phyloP scores from a whole-genome alignment of 2,329 filamentous ascomycete genomes.

The Coniochaeta prunicola region DNA sequence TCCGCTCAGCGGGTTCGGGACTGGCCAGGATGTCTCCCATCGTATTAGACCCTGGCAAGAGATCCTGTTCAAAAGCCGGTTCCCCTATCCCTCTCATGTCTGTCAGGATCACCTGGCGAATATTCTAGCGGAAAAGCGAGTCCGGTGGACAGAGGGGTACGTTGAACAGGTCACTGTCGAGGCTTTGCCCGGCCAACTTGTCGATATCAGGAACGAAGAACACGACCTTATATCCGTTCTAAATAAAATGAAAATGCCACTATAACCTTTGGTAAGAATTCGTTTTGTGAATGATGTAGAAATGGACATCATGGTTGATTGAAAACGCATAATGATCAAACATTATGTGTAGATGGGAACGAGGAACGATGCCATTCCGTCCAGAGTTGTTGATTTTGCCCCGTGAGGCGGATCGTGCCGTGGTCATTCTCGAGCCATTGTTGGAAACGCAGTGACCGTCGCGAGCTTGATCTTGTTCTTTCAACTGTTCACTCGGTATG shows the following conservation, averaged over 20 bases:
- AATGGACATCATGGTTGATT: slow-evolving; percentile 17
- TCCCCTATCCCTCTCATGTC: slow-evolving; percentile 18
- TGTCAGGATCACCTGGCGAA: slow-evolving; percentile 15
- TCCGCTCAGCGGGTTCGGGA: slow-evolving; percentile 1
- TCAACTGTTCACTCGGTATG: no score
- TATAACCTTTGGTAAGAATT: no score
- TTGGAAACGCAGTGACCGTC: background rate
- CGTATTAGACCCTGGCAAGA: slow-evolving; percentile 19
- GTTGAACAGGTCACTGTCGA: background rate
- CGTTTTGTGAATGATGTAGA: background rate
- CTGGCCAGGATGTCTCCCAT: slow-evolving; percentile 17
- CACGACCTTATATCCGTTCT: background rate
- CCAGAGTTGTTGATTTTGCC: slow-evolving; percentile 14
- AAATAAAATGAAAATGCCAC: background rate
- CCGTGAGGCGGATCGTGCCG: slow-evolving; percentile 4
- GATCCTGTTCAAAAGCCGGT: slow-evolving; percentile 17
- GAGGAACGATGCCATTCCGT: slow-evolving; percentile 19
- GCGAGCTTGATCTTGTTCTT: no score
- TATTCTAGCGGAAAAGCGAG: slow-evolving; percentile 17
- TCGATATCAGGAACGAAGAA: background rate
- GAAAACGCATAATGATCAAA: slow-evolving; percentile 16
- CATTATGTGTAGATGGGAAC: slow-evolving; percentile 9
- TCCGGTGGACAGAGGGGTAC: background rate
- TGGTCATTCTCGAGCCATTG: slow-evolving; percentile 12
- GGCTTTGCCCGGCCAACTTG: background rate